Evolutionary conservation across 1,284 basidiomycete species (phyloP).

Genomic region (Apiotrichum porosum): DNA sequence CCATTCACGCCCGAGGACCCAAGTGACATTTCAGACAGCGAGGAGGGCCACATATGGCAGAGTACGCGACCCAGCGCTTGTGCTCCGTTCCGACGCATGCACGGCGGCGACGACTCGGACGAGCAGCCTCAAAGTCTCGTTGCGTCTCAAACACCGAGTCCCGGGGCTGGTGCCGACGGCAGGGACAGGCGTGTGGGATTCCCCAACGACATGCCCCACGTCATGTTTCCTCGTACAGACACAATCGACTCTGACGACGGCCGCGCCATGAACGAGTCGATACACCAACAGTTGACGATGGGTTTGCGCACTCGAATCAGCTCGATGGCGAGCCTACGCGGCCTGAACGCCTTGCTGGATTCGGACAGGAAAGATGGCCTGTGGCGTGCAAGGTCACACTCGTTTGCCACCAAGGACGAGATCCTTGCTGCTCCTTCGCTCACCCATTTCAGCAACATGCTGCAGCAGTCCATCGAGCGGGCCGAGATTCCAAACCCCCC

Average conservation of each 20-base stretch:
- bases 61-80: constrained; percentile 48
- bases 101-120: constrained; percentile 55
- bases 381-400: constrained; percentile 44
- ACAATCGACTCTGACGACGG: constrained; percentile 29
- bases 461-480: constrained; percentile 64
- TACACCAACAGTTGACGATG: constrained; percentile 13
- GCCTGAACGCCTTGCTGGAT: constrained; percentile 41
- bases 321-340: constrained; percentile 37
- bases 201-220: constrained; percentile 11
- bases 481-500: constrained; percentile 67
- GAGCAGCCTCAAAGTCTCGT: constrained; percentile 7
- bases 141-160: constrained; percentile 5
- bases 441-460: constrained; percentile 79
- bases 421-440: constrained; percentile 79
- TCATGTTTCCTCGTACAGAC: constrained; percentile 39
- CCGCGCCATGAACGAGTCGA: constrained; percentile 22
- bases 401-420: constrained; percentile 34
- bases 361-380: constrained; percentile 39
- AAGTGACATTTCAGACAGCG: constrained; percentile 40
- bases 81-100: constrained; percentile 74
- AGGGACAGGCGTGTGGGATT: constrained; percentile 8
- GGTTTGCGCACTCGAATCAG: constrained; percentile 34
- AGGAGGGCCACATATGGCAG: constrained; percentile 49
- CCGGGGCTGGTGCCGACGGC: not conserved
- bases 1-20: constrained; percentile 36